Conservation (phyloP, 2,329 filamentous ascomycete genomes). For the Hirsutella rhossiliensis region DNA sequence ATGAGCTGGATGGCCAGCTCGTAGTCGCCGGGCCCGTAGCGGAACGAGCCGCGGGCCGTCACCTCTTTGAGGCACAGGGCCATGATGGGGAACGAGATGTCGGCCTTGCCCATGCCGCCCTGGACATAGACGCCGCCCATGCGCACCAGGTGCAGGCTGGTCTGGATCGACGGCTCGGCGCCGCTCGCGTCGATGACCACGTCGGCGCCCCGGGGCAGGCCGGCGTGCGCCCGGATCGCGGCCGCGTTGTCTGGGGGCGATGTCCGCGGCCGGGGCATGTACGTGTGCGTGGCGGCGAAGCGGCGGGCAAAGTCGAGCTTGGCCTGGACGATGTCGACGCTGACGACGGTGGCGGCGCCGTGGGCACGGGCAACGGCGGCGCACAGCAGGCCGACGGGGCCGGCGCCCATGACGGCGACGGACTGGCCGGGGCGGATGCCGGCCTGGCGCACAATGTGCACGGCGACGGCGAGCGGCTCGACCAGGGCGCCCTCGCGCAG, state of each 20-base stretch:
- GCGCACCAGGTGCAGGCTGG: constrained; percentile 57
- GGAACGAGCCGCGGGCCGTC: constrained; percentile 76
- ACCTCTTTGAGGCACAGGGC: constrained; percentile 83
- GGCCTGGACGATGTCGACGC: constrained; percentile 72
- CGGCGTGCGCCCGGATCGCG: constrained; percentile 50
- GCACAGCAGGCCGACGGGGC: constrained; percentile 78
- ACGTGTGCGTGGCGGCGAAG: constrained; percentile 62
- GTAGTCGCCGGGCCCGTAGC: constrained; percentile 84
- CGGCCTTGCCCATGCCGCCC: constrained; percentile 78
- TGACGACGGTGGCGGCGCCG: constrained; percentile 75
- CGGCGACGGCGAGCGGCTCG: constrained; percentile 77
- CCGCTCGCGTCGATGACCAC: constrained; percentile 72
- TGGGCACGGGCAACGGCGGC: constrained; percentile 75
- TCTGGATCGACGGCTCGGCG: constrained; percentile 67
- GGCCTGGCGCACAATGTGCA: constrained; percentile 73
- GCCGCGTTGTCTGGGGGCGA: constrained; percentile 62
- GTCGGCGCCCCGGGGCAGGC: constrained; percentile 56
- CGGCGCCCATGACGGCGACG: constrained; percentile 77
- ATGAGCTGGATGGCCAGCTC: constrained; percentile 71
- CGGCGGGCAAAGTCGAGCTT: constrained; percentile 67
- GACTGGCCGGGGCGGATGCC: constrained; percentile 59
- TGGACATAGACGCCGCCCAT: constrained; percentile 70
- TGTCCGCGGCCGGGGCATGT: constrained; percentile 45
- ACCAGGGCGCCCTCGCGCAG: constrained; percentile 83
- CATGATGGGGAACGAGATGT: constrained; percentile 88